Evolutionary conservation across 73 alveolate species (phyloP).

Genomic region (Paramecium octaurelia): DNA sequence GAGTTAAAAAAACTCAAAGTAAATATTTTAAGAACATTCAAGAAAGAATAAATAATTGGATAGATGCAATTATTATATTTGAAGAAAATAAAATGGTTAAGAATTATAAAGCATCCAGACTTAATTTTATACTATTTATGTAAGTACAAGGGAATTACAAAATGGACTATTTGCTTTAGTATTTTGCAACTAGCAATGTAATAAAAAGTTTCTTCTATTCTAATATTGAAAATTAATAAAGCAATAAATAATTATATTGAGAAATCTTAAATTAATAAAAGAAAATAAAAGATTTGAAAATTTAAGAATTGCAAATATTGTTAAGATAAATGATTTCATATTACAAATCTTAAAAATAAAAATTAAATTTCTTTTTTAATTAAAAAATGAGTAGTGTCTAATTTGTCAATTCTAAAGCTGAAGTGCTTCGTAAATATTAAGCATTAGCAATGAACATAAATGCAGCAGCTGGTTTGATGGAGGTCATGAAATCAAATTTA

Average conservation of each 20-base stretch:
- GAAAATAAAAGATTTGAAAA: not conserved
- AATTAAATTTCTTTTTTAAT: not conserved
- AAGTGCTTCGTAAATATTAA: constrained; percentile 81
- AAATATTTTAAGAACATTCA: too few relatives aligned
- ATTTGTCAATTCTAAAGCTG: constrained; percentile 92
- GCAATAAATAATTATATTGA: not conserved
- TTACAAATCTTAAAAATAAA: not conserved
- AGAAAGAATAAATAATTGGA: too few relatives aligned
- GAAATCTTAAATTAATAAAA: not conserved
- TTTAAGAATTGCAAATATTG: not conserved
- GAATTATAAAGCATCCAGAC: not conserved
- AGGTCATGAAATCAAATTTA: constrained; percentile 87
- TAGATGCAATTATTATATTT: not conserved
- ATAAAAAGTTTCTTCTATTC: too few relatives aligned
- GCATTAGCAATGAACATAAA: constrained; percentile 93
- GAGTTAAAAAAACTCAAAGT: too few relatives aligned
- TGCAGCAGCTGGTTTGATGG: constrained; percentile 92
- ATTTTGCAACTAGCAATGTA: not conserved
- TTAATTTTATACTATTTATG: not conserved
- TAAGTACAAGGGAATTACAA: not conserved
- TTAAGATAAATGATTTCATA: not conserved
- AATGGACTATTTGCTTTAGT: not conserved
- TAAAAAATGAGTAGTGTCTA: constrained; percentile 80
- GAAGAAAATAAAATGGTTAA: too few relatives aligned
- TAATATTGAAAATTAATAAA: not conserved